Evolutionary conservation across 306 rosid genomes (phyloP).

Genomic region (Crataegus laevigata): DNA sequence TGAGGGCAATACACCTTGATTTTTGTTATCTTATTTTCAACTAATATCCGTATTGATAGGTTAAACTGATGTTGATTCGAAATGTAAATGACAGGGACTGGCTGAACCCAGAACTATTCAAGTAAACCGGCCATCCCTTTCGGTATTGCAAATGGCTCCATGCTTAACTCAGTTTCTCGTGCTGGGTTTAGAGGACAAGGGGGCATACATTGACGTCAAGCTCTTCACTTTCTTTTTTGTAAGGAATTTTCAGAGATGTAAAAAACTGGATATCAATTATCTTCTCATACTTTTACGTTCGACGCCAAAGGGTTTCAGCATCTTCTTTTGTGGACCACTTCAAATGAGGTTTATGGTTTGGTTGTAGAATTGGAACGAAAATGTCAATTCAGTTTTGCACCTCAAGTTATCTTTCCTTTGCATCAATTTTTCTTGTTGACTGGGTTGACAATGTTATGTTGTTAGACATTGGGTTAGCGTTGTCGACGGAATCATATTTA

Average conservation of each 20-base stretch:
- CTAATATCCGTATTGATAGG: neutral
- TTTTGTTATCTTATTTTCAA: neutral
- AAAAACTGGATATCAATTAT: neutral
- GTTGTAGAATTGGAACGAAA: neutral
- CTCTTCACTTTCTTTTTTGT: neutral
- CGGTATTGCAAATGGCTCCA: slow-evolving; percentile 8
- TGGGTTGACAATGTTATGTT: neutral
- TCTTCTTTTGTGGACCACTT: neutral
- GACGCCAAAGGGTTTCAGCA: neutral
- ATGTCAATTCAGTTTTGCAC: neutral
- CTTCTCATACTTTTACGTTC: neutral
- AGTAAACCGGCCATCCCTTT: slow-evolving; percentile 27
- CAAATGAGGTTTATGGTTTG: neutral
- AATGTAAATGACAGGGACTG: slow-evolving; percentile 58
- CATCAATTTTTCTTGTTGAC: neutral
- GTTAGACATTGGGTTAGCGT: neutral
- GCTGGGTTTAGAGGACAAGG: slow-evolving; percentile 17
- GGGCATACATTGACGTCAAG: neutral
- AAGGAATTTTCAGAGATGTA: neutral
- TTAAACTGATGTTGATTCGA: neutral
- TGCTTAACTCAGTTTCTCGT: slow-evolving; percentile 8
- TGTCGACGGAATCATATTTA: neutral
- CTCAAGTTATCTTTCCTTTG: neutral
- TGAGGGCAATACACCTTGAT: slow-evolving; percentile 17
- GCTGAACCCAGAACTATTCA: slow-evolving; percentile 87